Evolutionary conservation across 2,329 filamentous ascomycete species (phyloP).

Genomic region (Apiospora kogelbergensis): DNA sequence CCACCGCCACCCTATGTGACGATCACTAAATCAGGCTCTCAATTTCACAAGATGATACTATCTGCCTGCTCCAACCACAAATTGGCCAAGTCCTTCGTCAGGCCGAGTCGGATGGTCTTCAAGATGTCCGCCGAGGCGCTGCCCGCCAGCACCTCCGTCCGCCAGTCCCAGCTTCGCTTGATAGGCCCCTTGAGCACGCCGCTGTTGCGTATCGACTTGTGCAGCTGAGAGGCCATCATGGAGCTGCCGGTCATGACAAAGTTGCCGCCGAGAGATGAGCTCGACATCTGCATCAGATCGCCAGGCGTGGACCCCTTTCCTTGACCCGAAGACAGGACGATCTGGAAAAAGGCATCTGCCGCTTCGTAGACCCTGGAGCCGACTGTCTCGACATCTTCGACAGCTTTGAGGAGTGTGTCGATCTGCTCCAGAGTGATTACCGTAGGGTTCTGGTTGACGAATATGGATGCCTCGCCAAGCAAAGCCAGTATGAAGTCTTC

Average conservation of each 20-base stretch:
- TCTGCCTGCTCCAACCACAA: constrained; percentile 70
- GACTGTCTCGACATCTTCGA: constrained; percentile 71
- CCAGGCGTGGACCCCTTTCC: constrained; percentile 64
- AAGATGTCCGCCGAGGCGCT: constrained; percentile 71
- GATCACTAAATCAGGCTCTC: neutral
- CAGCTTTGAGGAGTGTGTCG: constrained; percentile 61
- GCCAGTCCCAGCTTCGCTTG: constrained; percentile 71
- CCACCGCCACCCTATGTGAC: neutral
- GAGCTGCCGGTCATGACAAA: constrained; percentile 74
- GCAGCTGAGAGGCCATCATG: constrained; percentile 64
- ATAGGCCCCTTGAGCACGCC: constrained; percentile 39
- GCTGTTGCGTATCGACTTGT: constrained; percentile 50
- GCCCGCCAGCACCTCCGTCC: constrained; percentile 53
- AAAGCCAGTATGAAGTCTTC: constrained; percentile 84
- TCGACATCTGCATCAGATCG: constrained; percentile 60
- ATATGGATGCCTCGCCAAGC: constrained; percentile 79
- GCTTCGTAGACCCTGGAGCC: constrained; percentile 69
- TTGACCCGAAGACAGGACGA: constrained; percentile 70
- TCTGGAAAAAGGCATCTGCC: constrained; percentile 75
- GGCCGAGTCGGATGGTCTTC: constrained; percentile 66
- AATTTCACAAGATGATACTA: constrained; percentile 42
- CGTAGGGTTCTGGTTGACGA: constrained; percentile 59
- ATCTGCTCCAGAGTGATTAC: constrained; percentile 72
- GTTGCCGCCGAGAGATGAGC: constrained; percentile 49
- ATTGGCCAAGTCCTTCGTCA: constrained; percentile 72